Evolutionary conservation across 164 flowering plant genomes (phyloP).

Genomic region (Magnolia changhungtana): DNA sequence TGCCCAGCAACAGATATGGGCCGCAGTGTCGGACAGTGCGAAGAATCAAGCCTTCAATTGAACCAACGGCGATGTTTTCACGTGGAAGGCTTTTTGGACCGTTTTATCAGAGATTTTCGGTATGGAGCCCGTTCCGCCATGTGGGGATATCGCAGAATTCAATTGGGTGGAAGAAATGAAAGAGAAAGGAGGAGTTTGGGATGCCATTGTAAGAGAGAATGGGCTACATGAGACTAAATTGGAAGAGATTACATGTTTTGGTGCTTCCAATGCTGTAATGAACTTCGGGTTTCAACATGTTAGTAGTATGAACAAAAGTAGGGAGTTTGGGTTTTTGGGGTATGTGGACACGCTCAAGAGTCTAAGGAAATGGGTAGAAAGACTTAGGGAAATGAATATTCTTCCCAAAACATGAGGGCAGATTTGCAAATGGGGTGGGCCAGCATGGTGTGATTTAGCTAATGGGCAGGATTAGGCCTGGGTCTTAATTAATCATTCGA

Average conservation of each 20-base stretch:
- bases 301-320: conserved; percentile 24
- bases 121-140: conserved; percentile 10
- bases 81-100: conserved; percentile 25
- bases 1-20: conserved; percentile 39
- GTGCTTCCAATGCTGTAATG: conserved; percentile 2
- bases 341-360: conserved; percentile 14
- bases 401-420: conserved; percentile 4
- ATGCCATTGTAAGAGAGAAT: conserved; percentile 17
- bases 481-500: neutral
- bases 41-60: conserved; percentile 39
- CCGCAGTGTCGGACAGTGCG: conserved; percentile 17
- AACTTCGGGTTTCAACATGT: conserved; percentile 21
- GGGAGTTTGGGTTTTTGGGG: conserved; percentile 22
- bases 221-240: conserved; percentile 20
- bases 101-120: conserved; percentile 10
- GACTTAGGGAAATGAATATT: conserved; percentile 17
- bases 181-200: conserved; percentile 19
- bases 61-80: conserved; percentile 33
- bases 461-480: neutral
- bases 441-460: neutral
- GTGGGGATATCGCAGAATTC: neutral
- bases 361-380: conserved; percentile 7
- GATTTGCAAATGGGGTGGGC: neutral
- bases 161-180: conserved; percentile 15
- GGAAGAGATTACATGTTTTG: conserved; percentile 13